Conservation (phyloP, 1,139 yeast genomes). For the Blastobotrys elegans region DNA sequence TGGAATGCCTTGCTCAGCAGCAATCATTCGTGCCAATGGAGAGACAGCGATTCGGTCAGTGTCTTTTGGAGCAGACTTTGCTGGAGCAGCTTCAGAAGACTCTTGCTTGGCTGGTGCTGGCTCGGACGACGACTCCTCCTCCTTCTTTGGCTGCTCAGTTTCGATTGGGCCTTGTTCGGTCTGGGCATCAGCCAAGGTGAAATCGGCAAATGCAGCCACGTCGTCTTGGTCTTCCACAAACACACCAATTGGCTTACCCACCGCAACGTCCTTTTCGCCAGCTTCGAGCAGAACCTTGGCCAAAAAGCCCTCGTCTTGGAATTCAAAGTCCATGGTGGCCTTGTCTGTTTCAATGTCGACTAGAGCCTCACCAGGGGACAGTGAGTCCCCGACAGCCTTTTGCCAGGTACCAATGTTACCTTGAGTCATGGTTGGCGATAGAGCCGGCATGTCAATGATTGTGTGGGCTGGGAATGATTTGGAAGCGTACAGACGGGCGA, state of each 20-base stretch:
- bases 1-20: slow-evolving; percentile 87
- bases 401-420: slow-evolving; percentile 89
- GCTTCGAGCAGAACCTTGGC: slow-evolving; percentile 85
- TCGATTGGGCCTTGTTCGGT: slow-evolving; percentile 39
- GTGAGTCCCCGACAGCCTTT: slow-evolving; percentile 80
- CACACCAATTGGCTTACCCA: slow-evolving; percentile 94
- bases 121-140: slow-evolving; percentile 21
- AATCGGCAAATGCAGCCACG: slow-evolving; percentile 81
- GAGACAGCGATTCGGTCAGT: slow-evolving; percentile 79
- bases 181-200: slow-evolving; percentile 81
- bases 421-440: slow-evolving; percentile 97
- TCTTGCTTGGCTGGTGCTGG: slow-evolving; percentile 12
- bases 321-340: slow-evolving; percentile 98
- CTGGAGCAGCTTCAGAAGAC: slow-evolving; percentile 16
- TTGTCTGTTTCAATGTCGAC: slow-evolving; percentile 98
- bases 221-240: slow-evolving; percentile 84
- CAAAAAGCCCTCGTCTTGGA: slow-evolving; percentile 95
- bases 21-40: slow-evolving; percentile 90
- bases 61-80: slow-evolving; percentile 24
- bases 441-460: slow-evolving; percentile 82
- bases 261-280: slow-evolving; percentile 87
- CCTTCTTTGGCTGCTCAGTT: slow-evolving; percentile 23
- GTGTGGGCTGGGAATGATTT: slow-evolving; percentile 51
- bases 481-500: slow-evolving; percentile 38
- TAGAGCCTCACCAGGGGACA: slow-evolving; percentile 85